Base-by-base conservation (phyloP, 164 flowering plant species). In the Aristolochia contorta region DNA sequence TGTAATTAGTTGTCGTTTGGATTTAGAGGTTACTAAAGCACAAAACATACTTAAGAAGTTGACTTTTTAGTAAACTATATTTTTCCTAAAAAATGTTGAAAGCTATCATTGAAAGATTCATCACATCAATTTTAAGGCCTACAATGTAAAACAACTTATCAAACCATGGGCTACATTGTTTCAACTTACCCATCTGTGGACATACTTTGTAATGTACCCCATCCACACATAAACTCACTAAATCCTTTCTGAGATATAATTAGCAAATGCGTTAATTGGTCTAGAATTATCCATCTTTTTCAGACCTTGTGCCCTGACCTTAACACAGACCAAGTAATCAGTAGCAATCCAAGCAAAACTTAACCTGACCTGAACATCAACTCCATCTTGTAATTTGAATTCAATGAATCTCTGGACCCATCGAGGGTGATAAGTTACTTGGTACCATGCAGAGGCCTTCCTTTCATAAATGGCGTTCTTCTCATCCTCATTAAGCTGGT, bases 371-470 rank as follows among this genome's bases (percentile, higher is more conserved):
- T 66, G 55, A 46, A 59, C 61, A 18, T 19, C 68, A 5, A 47
- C 66, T 32, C 63, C 72, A 59, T 69, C 89, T 0, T 71, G 69
- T 6, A 65, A 76, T 57, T 58, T 85, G 72, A 82, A 19, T 37
- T 79, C 79, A 65, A 68, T 10, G 2, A 82, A 61, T 62, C 75
- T 74, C 62, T 75, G 70, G 30, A 85, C 78, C 95, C 93, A 90
- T 7, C 49, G 22, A 16, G 92, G 87, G 65, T 89, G 87, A 72
- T 91, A 94, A 0, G 91, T 76, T 4, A 91, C 99, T 66, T 75
- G 90, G 72, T 91, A 94, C 99, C 97, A 94, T 2, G 97, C 94
- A 0, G 96, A 91, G 25, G 99, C 97, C 77, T 87, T 94, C 65
- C 67, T 69, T 60, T 94, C 96, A 61, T 76, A 94, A 22, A 71